phyloP scores from a whole-genome alignment of 2,329 filamentous ascomycete genomes.

The Fusarium avenaceum region DNA sequence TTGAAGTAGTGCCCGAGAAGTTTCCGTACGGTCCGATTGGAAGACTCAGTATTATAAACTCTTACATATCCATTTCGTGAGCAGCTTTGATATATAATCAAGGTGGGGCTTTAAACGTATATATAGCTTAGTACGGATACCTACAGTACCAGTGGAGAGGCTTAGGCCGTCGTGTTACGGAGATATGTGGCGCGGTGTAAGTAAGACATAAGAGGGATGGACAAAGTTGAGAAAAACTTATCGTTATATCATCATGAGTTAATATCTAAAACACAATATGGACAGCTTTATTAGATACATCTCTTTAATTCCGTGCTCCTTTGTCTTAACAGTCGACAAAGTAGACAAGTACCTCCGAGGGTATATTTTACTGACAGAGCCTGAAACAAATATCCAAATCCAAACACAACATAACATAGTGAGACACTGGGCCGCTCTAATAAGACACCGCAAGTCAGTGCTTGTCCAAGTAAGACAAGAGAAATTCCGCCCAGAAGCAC shows the following conservation, averaged over 20 bases:
- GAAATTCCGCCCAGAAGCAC: slow-evolving; percentile 36
- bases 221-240: slow-evolving; percentile 14
- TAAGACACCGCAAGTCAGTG: slow-evolving; percentile 7
- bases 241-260: slow-evolving; percentile 45
- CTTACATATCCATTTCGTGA: neutral
- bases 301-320: slow-evolving; percentile 24
- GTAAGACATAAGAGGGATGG: neutral
- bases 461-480: slow-evolving; percentile 26
- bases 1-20: slow-evolving; percentile 1
- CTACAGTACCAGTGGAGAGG: neutral
- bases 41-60: neutral
- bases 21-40: slow-evolving; percentile 7
- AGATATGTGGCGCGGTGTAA: neutral
- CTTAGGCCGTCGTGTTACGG: neutral
- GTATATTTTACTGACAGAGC: slow-evolving; percentile 40
- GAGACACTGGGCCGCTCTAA: slow-evolving; percentile 20
- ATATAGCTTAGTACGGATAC: neutral
- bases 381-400: slow-evolving; percentile 17
- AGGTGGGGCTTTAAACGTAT: slow-evolving; percentile 15
- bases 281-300: slow-evolving; percentile 33
- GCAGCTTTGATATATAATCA: neutral
- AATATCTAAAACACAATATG: slow-evolving; percentile 32
- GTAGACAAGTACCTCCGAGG: slow-evolving; percentile 30
- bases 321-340: slow-evolving; percentile 27
- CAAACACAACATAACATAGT: slow-evolving; percentile 1